Evolutionary conservation across 2,329 filamentous ascomycete genomes (phyloP), one percentile per base, ranked within the genome.

Genomic region (Bipolaris oryzae): DNA sequence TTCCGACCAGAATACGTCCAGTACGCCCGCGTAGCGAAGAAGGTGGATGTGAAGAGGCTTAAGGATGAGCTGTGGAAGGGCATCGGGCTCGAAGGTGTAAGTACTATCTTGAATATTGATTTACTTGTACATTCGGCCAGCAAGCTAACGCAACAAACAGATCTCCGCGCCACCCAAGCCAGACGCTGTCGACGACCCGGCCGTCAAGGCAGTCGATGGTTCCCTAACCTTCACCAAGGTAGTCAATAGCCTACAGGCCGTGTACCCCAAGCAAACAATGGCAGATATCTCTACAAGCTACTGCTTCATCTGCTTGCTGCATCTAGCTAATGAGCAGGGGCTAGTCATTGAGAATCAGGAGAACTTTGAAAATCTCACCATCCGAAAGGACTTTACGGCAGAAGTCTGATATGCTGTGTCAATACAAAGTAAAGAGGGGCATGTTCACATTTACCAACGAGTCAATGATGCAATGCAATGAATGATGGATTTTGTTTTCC

Each of bases 261-360:
- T 96, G 7, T 99, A 99, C 71, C 89, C 92, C 10, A 90, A 91
- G 75, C 84, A 90, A 65, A 86, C 87, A 58, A 91, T 99, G 87
- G 87, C 89, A 58, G 95, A 99, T 76, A 98, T 99, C 70, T 96
- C 92, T 34, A 99, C 95, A 0, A 96, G 83, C 15, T 89, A 85
- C 65, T 96, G 95, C 75, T 99, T 98, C 78, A 99, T 99, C 62
- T 96, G 91, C 69, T 79, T 96, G 55, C 80, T 97, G 63, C 93
- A 97, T 77, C 75, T 97, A 69, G 93, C 93, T 57, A 97, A 97
- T 77, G 93, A 97, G 73, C 94, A 96, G 79, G 93, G 93, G 0
- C 80, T 97, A 37, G 82, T 89, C 21, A 89, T 97, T 60, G 84
- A 89, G 63, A 87, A 87, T 53, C 79, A 84, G 41, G 80, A 84